Base-by-base conservation (phyloP, 352 stramenopile genomes). In the Aphanomyces stellatus region DNA sequence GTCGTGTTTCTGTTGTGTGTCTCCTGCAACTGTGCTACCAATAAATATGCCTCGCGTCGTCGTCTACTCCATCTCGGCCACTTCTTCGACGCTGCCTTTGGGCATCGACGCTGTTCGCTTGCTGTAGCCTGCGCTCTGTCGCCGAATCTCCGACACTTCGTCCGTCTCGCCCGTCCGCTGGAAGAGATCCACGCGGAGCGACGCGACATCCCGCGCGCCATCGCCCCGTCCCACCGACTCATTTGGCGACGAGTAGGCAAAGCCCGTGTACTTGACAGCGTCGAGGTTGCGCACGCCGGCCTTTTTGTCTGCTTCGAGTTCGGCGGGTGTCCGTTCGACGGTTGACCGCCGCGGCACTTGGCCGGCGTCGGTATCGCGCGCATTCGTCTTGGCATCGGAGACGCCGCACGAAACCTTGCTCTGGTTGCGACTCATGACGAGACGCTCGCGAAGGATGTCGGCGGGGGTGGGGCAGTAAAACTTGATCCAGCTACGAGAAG, bases 371-470 rank as follows among this genome's bases (percentile, higher is more conserved):
- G 1, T 13, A 11, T 57, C 17, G 8, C 10, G 19, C 7, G 13
- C 49, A 24, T 35, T 15, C 4, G 37, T 27, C 22, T 46, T 64
- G 19, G 11, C 11, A 15, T 48, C 34, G 1, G 55, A 51, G 0
- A 46, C n/a, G 17, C 40, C 55, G 24, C 55, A 64, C 55, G 55
- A 64, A 19, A 64, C 55, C 34, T 64, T 64, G 55, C 28, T n/a
- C 24, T 37, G 35, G 11, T 11, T n/a, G 2, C 55, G 55, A 15
- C 30, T 10, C 10, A 64, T 30, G 28, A 64, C 37, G 15, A 65
- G 78, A 5, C 72, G 71, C 62, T 90, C 81, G 27, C 81, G 81
- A 41, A 90, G 59, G 69, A 90, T 88, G 61, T 87, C 73, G 28
- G 88, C 79, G 0, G 76, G 76, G 27, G 41, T 75, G 2, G 81